Conservation (phyloP, 768 basidiomycete species). For the Tricholomella constricta region DNA sequence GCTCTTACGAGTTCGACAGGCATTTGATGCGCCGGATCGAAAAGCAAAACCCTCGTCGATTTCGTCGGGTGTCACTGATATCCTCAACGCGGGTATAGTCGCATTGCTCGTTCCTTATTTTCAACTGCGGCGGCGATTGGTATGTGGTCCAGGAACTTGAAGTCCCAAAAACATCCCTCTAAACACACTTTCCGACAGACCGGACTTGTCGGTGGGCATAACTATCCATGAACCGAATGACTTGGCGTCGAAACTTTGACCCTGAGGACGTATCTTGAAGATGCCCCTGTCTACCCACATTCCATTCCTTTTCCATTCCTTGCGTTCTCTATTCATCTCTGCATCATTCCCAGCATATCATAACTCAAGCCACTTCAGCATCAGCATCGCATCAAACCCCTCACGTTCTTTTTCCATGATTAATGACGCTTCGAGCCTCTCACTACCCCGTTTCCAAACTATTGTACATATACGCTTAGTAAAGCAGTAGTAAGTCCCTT, state of each 20-base stretch:
- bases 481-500: conserved; percentile 7
- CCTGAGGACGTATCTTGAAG: conserved; percentile 6
- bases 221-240: neutral
- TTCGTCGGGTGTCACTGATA: conserved; percentile 18
- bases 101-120: neutral
- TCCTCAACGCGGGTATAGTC: conserved; percentile 14
- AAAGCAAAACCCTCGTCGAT: conserved; percentile 33
- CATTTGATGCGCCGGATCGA: conserved; percentile 45
- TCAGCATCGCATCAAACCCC: conserved; percentile 17
- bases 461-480: conserved; percentile 13
- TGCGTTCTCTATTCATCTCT: conserved; percentile 4
- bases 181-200: conserved; percentile 4
- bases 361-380: conserved; percentile 14
- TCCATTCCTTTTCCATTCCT: conserved; percentile 10
- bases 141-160: neutral
- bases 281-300: neutral
- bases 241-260: neutral
- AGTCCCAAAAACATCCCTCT: neutral
- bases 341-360: conserved; percentile 22
- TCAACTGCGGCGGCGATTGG: neutral
- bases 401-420: conserved; percentile 12
- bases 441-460: conserved; percentile 16
- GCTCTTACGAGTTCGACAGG: conserved; percentile 40
- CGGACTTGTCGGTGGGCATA: conserved; percentile 11
- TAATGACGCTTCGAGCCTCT: conserved; percentile 9